These are phyloP conservation scores for Barnettozyma hawaiiensis DNA, from an alignment of 1,139 yeast genomes.

Conservation along the genomic window DNA sequence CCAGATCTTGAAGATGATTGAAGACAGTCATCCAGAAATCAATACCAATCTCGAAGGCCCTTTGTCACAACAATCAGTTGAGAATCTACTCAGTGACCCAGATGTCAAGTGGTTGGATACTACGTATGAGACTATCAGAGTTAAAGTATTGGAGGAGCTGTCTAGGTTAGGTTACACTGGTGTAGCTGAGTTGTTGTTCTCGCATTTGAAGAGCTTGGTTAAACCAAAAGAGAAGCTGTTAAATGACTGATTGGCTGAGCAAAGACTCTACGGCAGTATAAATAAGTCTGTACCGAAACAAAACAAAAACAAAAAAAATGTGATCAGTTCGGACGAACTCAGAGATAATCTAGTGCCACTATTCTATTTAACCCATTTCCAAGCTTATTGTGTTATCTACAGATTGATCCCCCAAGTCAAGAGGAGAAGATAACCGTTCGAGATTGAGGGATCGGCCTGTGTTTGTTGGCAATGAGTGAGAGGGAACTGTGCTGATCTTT, in stretches of 20 bases:
- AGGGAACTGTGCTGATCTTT: no score
- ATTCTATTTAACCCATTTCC: no score
- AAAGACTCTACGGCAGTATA: no score
- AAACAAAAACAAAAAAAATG: no score
- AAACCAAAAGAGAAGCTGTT: conserved; percentile 9
- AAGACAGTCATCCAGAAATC: conserved; percentile 34
- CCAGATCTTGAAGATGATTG: conserved; percentile 41
- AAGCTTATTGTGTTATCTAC: no score
- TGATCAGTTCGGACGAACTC: no score
- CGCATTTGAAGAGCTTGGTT: conserved; percentile 40
- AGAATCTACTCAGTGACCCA: conserved; percentile 13
- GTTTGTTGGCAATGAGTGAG: no score
- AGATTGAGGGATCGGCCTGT: no score
- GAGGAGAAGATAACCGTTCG: no score
- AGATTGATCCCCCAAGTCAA: no score
- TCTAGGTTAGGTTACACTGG: conserved; percentile 36
- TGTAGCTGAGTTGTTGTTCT: conserved; percentile 40
- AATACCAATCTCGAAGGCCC: conserved; percentile 43
- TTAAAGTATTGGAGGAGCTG: conserved; percentile 34
- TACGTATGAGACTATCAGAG: conserved; percentile 36
- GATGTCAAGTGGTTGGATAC: conserved; percentile 30
- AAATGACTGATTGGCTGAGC: not conserved
- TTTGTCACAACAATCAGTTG: conserved; percentile 24
- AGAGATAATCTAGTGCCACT: no score
- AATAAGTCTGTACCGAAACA: no score